Base-by-base conservation (phyloP, 192 early-diverging fungal species). In the Coemansia sp. region DNA sequence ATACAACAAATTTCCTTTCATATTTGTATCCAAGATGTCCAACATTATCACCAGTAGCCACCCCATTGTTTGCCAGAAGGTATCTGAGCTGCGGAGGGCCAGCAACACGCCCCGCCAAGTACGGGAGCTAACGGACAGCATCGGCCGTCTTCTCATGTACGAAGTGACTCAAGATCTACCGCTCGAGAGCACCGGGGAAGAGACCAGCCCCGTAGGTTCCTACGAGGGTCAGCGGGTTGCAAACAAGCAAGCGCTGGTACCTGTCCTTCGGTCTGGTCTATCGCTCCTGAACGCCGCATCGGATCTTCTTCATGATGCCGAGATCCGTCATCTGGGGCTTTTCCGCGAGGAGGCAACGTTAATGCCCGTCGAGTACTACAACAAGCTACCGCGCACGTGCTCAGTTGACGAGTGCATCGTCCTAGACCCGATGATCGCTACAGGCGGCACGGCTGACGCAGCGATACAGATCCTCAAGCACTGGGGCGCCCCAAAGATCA, bases 301-400 rank as follows among this genome's bases (percentile, higher is more conserved):
- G 25, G 74, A 76, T 2, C 70, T 93, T 13, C 64, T 94, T 26
- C 93, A 88, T 30, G 72, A 83, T 18, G 90, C 92, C n/a, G 77
- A 84, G 48, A 79, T 92, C 33, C 86, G 89, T 34, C 93, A 94
- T 71, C 63, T 94, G 16, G 93, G 93, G 10, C 66, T 94, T 20
- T 94, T 87, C 77, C 78, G 93, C 61, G 93, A 94, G 68, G 90
- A 88, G 82, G 60, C 86, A 5, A 90, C 91, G 1, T 81, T 93
- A 40, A 86, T 88, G 66, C 93, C 93, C 7, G 91, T 95, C n/a
- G 93, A 95, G 72, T 95, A 95, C 77, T 95, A 93, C 82, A 95
- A 95, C 74, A 95, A 94, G 71, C 79, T 95, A 26, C 93, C 93
- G 7, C 63, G 72, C n/a, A 63, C 73, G 9, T 88, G 89, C 58